A percentile compares a stretch with the other conserved stretches of the same genome.
phyloP scores from a whole-genome alignment of 2,329 filamentous ascomycete genomes.

The Penicillium fuscoglaucum region DNA sequence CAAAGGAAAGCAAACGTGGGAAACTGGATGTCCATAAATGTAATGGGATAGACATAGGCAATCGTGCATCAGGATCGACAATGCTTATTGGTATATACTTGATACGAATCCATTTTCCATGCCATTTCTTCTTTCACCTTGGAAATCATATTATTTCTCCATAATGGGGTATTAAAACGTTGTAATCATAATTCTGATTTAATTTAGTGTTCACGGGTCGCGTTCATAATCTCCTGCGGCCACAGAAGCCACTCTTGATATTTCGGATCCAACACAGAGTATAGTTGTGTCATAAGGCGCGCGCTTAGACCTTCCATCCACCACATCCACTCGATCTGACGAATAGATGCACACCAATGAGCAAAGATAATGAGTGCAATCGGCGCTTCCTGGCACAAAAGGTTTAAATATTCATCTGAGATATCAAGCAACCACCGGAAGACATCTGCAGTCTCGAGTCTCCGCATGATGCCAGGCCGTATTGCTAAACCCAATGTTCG shows the following conservation, averaged over 20 bases:
- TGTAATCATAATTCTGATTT: no score
- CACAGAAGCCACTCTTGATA: constrained; percentile 19
- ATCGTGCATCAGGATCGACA: background rate
- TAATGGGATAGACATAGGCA: background rate
- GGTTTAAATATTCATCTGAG: constrained; percentile 15
- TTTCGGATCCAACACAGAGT: constrained; percentile 5
- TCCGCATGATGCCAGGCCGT: background rate
- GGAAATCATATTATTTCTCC: background rate
- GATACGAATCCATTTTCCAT: background rate
- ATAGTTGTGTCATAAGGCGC: constrained; percentile 14
- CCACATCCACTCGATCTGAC: constrained; percentile 25
- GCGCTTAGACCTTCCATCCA: constrained; percentile 20
- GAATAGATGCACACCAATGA: constrained; percentile 18
- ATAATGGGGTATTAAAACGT: background rate
- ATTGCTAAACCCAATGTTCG: constrained; percentile 10
- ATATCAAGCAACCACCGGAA: constrained; percentile 23
- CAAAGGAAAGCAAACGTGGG: background rate
- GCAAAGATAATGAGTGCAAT: constrained; percentile 18
- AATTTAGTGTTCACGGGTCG: background rate
- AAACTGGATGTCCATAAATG: background rate
- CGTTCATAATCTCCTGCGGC: constrained; percentile 13
- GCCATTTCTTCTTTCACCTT: background rate
- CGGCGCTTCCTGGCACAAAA: constrained; percentile 5
- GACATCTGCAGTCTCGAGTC: constrained; percentile 23
- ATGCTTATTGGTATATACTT: background rate